Evolutionary conservation across 1,284 basidiomycete species (phyloP).

Genomic region (Meripilus lineatus): DNA sequence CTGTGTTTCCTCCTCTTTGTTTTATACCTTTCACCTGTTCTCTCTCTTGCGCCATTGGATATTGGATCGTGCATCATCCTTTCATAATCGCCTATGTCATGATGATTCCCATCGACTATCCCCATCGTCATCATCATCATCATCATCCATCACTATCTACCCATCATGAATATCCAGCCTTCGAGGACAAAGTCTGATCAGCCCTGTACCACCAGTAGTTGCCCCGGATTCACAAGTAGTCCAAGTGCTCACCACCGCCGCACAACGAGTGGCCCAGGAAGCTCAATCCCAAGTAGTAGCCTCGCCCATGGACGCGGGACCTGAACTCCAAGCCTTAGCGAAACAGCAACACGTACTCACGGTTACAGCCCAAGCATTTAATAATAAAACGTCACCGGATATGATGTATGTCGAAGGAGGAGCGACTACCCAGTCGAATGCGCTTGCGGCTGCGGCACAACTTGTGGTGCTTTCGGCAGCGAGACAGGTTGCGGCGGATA

Average conservation of each 20-base stretch:
- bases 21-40: too few relatives aligned
- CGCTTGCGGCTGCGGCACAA: slow-evolving; percentile 66
- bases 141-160: too few relatives aligned
- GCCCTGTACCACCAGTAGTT: slow-evolving; percentile 24
- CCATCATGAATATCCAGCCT: too few relatives aligned
- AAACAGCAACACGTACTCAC: slow-evolving; percentile 79
- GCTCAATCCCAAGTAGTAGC: slow-evolving; percentile 62
- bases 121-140: too few relatives aligned
- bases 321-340: slow-evolving; percentile 59
- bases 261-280: slow-evolving; percentile 69
- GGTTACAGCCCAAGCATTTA: slow-evolving; percentile 70
- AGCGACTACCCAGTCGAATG: slow-evolving; percentile 37
- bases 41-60: too few relatives aligned
- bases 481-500: slow-evolving; percentile 56
- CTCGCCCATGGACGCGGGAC: slow-evolving; percentile 41
- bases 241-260: slow-evolving; percentile 68
- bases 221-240: slow-evolving; percentile 60
- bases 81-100: not conserved
- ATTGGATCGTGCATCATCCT: not conserved
- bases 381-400: slow-evolving; percentile 56
- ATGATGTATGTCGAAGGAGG: slow-evolving; percentile 41
- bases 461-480: slow-evolving; percentile 77
- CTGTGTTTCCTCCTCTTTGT: too few relatives aligned
- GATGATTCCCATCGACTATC: slow-evolving; percentile 2
- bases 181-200: slow-evolving; percentile 20